Conservation (phyloP, 192 early-diverging fungal genomes). For the Globomyces pollinis-pini region DNA sequence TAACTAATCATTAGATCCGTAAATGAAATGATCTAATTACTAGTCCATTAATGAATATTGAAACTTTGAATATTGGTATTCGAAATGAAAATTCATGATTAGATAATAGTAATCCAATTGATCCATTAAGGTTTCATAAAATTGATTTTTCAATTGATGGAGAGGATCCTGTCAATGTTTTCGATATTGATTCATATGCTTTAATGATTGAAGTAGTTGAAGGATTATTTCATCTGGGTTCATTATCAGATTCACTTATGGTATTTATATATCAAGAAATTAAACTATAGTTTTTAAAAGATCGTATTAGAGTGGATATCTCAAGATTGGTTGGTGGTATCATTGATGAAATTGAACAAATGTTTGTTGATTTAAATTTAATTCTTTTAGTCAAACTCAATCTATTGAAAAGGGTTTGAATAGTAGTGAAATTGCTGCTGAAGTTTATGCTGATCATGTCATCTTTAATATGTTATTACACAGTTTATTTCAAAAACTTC, state of each 20-base stretch:
- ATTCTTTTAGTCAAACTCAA: neutral
- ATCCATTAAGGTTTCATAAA: neutral
- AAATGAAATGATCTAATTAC: neutral
- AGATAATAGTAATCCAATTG: neutral
- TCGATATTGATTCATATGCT: conserved; percentile 42
- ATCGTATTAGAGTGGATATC: conserved; percentile 35
- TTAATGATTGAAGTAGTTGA: conserved; percentile 43
- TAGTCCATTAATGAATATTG: neutral
- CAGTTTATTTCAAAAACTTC: neutral
- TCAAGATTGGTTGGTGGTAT: conserved; percentile 46
- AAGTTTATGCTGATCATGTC: neutral
- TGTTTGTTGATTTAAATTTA: conserved; percentile 12
- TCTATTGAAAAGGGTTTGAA: neutral
- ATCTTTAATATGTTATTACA: neutral
- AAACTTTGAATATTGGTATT: neutral
- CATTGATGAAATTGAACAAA: conserved; percentile 39
- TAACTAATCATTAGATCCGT: neutral
- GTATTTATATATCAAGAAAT: conserved; percentile 16
- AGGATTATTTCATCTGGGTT: conserved; percentile 26
- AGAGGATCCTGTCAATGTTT: conserved; percentile 27
- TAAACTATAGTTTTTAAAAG: conserved; percentile 13
- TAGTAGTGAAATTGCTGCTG: neutral
- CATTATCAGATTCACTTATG: conserved; percentile 39
- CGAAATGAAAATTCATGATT: neutral
- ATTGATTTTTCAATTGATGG: conserved; percentile 24